Evolutionary conservation across 768 basidiomycete species (phyloP).

Genomic region (Kwoniella sp.): DNA sequence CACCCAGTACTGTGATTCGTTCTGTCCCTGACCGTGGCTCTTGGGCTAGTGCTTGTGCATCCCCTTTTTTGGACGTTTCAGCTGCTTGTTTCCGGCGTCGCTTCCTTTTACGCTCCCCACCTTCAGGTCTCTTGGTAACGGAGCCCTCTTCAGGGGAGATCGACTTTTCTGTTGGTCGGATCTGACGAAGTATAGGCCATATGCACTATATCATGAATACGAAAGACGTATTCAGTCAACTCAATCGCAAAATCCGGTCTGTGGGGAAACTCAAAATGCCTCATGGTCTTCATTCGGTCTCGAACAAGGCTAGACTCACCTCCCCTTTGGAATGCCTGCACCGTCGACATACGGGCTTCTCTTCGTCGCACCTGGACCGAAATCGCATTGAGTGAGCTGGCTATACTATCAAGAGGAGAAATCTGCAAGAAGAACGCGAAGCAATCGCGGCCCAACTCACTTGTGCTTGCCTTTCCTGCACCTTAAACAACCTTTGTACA

Average conservation of each 20-base stretch:
- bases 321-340: constrained; percentile 6
- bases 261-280: no score
- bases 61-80: no score
- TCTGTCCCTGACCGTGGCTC: background rate
- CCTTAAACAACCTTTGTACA: constrained; percentile 1
- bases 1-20: background rate
- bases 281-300: no score
- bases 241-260: no score
- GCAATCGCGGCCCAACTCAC: constrained; percentile 1
- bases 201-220: constrained; percentile 1
- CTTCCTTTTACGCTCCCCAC: background rate
- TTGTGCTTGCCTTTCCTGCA: constrained; percentile 13
- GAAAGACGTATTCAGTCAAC: no score
- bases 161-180: background rate
- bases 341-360: constrained; percentile 8
- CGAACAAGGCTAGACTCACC: no score
- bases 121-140: background rate
- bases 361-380: constrained; percentile 12
- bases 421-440: no score
- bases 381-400: no score
- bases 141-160: no score
- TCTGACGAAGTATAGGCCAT: background rate
- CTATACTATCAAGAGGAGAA: no score
- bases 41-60: no score
- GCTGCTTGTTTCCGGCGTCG: background rate